Evolutionary conservation across 805 yeast species (phyloP), one percentile per base, ranked within the genome.

Genomic region (Suhomyces kilbournensis): DNA sequence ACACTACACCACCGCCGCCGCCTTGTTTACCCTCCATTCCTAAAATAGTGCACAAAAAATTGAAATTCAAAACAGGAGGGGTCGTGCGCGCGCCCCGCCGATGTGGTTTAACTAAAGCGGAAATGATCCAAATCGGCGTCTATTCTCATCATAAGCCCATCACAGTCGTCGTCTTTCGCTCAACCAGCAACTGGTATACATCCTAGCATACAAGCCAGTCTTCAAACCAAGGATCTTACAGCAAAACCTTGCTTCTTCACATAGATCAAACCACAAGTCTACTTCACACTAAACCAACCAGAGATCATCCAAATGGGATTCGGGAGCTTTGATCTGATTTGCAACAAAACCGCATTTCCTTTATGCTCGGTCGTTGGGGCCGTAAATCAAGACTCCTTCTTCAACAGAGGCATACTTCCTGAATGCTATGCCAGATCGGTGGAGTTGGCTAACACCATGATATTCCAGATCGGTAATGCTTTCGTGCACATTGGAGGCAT

Each of bases 401-500:
- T 79, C 51, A 68, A 76, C 28, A 68, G 76, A 5, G 97, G 97
- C 1, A 75, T 92, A 25, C 65, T 89, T 26, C 84, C 97, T 3
- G 67, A 69, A 39, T 93, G 98, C 70, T 93, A 90, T 60, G 86
- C 97, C 0, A 75, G 97, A 62, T 80, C 93, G 6, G 89, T 93
- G 20, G 91, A 86, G 58, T 64, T 93, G 40, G 97, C 97, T 49
- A 93, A 93, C 70, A 93, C 98, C 0, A 78, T 90, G 72, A 89
- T 93, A 19, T 93, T 91, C 71, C 90, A 90, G 66, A 77, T 90
- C 12, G 97, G 97, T 26, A 88, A 86, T 56, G 90, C 96, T 6
- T 88, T 93, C 65, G 81, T 91, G 19, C 90, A 92, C 64, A 83
- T 93, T 49, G 90, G 87, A 1, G 83, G 90, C 0, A 70, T 94